Conservation (phyloP, 75 land plant genomes). For the Gnetum montanum region DNA sequence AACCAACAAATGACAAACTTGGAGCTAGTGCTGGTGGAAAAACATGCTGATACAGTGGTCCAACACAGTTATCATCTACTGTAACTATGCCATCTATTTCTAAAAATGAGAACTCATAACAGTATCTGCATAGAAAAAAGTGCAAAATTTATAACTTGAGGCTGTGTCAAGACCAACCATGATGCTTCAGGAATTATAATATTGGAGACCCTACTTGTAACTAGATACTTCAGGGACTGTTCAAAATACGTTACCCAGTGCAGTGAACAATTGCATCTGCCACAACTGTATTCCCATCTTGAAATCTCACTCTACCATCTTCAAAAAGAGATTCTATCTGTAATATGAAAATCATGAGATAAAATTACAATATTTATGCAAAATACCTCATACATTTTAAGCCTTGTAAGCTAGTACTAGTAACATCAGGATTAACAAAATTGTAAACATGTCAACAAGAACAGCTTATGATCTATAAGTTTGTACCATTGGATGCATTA, state of each 20-base stretch:
- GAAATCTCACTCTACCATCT: conserved; percentile 73
- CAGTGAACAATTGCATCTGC: conserved; percentile 83
- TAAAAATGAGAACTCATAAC: conserved; percentile 75
- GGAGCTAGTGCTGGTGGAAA: conserved; percentile 89
- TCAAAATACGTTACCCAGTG: conserved; percentile 60
- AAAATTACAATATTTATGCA: no score
- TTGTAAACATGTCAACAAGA: neutral
- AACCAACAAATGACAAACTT: conserved; percentile 82
- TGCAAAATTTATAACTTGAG: no score
- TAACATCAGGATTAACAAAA: conserved; percentile 1
- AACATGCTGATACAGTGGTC: conserved; percentile 84
- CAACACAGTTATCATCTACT: conserved; percentile 76
- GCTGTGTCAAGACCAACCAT: neutral
- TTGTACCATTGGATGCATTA: conserved; percentile 62
- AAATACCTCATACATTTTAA: neutral
- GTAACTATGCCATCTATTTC: conserved; percentile 56
- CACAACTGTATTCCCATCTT: conserved; percentile 39
- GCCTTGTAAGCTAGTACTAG: neutral
- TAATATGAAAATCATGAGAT: neutral
- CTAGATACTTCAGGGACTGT: neutral
- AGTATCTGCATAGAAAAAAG: conserved; percentile 66
- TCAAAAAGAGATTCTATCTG: conserved; percentile 53
- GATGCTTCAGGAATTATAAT: neutral
- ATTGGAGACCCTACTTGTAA: neutral
- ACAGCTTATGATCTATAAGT: neutral